Evolutionary conservation across 352 stramenopile genomes (phyloP), one percentile per base, ranked within the genome.

Genomic region (Globisporangium nagaii): DNA sequence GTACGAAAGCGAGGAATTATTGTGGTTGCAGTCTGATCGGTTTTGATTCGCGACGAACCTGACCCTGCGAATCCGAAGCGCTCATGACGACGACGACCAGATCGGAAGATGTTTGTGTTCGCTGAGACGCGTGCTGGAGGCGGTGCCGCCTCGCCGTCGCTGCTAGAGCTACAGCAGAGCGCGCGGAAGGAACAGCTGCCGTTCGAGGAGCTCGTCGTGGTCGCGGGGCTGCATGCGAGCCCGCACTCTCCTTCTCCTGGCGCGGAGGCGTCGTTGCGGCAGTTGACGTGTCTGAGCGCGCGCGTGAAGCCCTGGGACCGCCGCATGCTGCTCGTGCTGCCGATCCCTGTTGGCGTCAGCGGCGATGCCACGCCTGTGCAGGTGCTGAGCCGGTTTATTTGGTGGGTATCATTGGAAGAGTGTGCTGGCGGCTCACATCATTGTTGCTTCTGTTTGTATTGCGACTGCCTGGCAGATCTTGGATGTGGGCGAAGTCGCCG

Each of bases 231-330:
- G 19, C 22, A 47, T 8, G 56, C 30, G 12, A 20, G 15, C 5
- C 6, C 24, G 2, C 24, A 22, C 22, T 3, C 22, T 15, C 1
- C 22, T 32, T 15, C 24, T 8, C n/a, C 20, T 20, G 11, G 19
- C 28, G n/a, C 41, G 44, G 42, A 25, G 1, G 25, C 31, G 19
- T 17, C 32, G 8, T 30, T 39, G 47, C 72, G 66, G 9, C 81
- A 91, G 60, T 56, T 91, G 22, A 88, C 76, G 48, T 71, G 70
- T 47, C 39, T 91, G 17, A 76, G 76, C 11, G 81, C 70, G 46
- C 75, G 73, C 48, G 71, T 86, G 25, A 82, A 81, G 50, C 59
- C 65, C 15, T 58, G 70, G 27, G 58, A 57, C 2, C 72, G 66
- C 47, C 71, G 73, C 15, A 36, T 69, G 31, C 51, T 88, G 36